These are phyloP conservation scores for Talaromyces sp. DNA, from an alignment of 2,329 filamentous ascomycete genomes.

Conservation along the genomic window DNA sequence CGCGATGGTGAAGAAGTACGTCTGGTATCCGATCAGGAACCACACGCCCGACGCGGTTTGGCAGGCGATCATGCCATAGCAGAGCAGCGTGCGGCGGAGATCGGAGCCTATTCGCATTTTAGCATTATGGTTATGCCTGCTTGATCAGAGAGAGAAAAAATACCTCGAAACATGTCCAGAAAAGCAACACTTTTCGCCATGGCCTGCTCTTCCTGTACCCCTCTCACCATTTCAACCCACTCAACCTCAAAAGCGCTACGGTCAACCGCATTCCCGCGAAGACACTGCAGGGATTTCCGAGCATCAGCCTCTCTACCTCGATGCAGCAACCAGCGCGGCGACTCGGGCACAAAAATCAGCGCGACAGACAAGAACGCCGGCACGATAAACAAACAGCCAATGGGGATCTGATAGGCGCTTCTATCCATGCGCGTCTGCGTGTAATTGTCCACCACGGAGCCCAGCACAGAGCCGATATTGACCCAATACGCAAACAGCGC, in stretches of 20 bases:
- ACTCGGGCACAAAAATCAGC: slow-evolving; percentile 21
- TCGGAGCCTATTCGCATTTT: slow-evolving; percentile 34
- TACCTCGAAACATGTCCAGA: slow-evolving; percentile 10
- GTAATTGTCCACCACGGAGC: slow-evolving; percentile 17
- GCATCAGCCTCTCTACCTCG: slow-evolving; percentile 20
- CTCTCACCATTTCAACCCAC: slow-evolving; percentile 14
- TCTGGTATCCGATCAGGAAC: slow-evolving; percentile 49
- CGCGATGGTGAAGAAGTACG: slow-evolving; percentile 45
- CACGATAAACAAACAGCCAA: slow-evolving; percentile 19
- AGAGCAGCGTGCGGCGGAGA: slow-evolving; percentile 47
- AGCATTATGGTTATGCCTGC: neutral
- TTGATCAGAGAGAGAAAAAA: too few relatives aligned
- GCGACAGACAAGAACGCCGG: slow-evolving; percentile 17
- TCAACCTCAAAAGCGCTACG: slow-evolving; percentile 12
- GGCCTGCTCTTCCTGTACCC: slow-evolving; percentile 15
- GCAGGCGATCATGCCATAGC: slow-evolving; percentile 44
- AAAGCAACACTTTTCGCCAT: slow-evolving; percentile 13
- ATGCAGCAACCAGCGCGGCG: slow-evolving; percentile 21
- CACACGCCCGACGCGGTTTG: slow-evolving; percentile 44
- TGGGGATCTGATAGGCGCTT: slow-evolving; percentile 21
- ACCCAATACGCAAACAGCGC: slow-evolving; percentile 39
- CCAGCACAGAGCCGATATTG: slow-evolving; percentile 17
- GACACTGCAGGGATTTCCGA: slow-evolving; percentile 31
- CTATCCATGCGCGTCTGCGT: slow-evolving; percentile 26
- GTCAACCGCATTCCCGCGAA: slow-evolving; percentile 17